A percentile compares a stretch with the other conserved stretches of the same genome.
Evolutionary conservation across 768 basidiomycete genomes (phyloP).

Genomic region (Leccinum rimulosum): DNA sequence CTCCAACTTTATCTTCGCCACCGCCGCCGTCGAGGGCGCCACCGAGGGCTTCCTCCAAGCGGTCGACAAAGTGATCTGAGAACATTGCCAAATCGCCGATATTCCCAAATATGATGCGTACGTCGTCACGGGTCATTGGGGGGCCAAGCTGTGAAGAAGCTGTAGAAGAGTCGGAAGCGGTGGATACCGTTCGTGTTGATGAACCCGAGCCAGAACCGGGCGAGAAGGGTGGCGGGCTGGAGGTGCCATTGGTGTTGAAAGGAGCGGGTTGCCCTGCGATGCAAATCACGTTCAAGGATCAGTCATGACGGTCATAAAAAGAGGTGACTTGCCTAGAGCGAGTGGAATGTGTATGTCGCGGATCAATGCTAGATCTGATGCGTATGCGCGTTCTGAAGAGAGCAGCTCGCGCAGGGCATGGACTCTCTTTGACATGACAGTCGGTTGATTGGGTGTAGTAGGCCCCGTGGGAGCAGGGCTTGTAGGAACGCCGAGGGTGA

Average conservation of each 20-base stretch:
- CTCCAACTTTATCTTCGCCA: slow-evolving; percentile 70
- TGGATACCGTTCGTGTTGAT: slow-evolving; percentile 39
- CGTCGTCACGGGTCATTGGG: slow-evolving; percentile 72
- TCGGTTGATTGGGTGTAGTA: slow-evolving; percentile 30
- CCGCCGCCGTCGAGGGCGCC: slow-evolving; percentile 56
- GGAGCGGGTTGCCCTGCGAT: slow-evolving; percentile 40
- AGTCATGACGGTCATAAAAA: slow-evolving; percentile 2
- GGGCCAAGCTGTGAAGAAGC: slow-evolving; percentile 48
- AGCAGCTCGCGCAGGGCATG: slow-evolving; percentile 78
- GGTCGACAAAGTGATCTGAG: slow-evolving; percentile 62
- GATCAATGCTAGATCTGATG: slow-evolving; percentile 78
- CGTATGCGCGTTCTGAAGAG: slow-evolving; percentile 77
- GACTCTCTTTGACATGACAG: slow-evolving; percentile 59
- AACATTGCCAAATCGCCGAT: slow-evolving; percentile 72
- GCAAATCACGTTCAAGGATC: slow-evolving; percentile 10
- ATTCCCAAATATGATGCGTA: slow-evolving; percentile 73
- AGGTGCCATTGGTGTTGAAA: slow-evolving; percentile 29
- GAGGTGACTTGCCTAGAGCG: slow-evolving; percentile 57
- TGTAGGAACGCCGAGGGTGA: slow-evolving; percentile 19
- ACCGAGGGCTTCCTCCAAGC: slow-evolving; percentile 66
- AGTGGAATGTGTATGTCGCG: slow-evolving; percentile 76
- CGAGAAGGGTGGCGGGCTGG: slow-evolving; percentile 26
- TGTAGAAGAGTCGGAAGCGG: slow-evolving; percentile 49
- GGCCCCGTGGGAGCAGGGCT: slow-evolving; percentile 6
- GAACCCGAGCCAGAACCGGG: slow-evolving; percentile 37